Percentiles rank a stretch among this genome's conserved stretches.
phyloP scores from a whole-genome alignment of 768 basidiomycete genomes.

The Collybiopsis confluens region DNA sequence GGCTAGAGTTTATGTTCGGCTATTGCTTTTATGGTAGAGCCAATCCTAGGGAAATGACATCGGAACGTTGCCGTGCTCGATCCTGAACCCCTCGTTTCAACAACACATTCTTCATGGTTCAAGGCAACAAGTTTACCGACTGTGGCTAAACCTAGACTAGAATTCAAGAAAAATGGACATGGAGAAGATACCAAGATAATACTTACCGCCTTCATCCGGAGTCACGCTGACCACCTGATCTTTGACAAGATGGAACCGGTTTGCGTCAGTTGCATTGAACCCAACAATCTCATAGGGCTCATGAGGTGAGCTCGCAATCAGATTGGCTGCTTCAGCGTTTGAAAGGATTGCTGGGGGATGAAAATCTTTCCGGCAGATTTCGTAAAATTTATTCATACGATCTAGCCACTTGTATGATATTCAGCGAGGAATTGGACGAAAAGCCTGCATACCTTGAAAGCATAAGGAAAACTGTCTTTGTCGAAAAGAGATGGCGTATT shows the following conservation, averaged over 20 bases:
- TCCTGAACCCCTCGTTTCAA: constrained; percentile 37
- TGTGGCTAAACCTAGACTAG: constrained; percentile 35
- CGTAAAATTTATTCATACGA: constrained; percentile 33
- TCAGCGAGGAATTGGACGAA: not conserved
- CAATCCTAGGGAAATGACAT: constrained; percentile 52
- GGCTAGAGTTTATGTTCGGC: constrained; percentile 9
- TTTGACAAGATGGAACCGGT: constrained; percentile 33
- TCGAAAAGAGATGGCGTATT: constrained; percentile 34
- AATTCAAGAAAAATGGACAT: not conserved
- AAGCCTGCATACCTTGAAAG: constrained; percentile 31
- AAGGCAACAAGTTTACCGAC: constrained; percentile 47
- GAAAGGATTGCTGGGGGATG: constrained; percentile 23
- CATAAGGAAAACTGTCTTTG: constrained; percentile 30
- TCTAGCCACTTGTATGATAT: constrained; percentile 39
- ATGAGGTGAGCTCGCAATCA: constrained; percentile 31
- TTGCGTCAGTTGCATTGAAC: constrained; percentile 42
- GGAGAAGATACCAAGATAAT: too few species aligned
- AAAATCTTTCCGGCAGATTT: constrained; percentile 22
- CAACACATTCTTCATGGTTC: constrained; percentile 41
- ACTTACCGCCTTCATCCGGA: constrained; percentile 46
- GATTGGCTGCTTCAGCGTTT: constrained; percentile 38
- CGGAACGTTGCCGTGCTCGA: constrained; percentile 32
- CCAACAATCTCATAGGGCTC: constrained; percentile 38
- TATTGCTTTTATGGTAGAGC: constrained; percentile 25
- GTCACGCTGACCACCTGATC: constrained; percentile 36